Evolutionary conservation across 192 early-diverging fungal genomes (phyloP), one percentile per base, ranked within the genome.

Genomic region (Lunasporangiospora selenospora): DNA sequence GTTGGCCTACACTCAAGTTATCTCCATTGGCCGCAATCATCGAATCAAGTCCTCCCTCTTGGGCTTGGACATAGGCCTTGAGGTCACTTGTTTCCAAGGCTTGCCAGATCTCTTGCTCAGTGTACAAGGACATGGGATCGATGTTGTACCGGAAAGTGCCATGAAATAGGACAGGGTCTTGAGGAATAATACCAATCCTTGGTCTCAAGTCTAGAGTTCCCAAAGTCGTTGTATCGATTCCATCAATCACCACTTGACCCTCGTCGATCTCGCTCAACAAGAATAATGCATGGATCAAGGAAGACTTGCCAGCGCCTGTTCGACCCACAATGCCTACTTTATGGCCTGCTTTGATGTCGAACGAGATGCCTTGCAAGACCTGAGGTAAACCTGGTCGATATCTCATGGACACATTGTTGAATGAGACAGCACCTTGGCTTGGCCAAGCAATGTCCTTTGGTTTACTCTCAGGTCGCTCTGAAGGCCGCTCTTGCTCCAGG

Each of bases 281-380:
- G 57, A 95, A 84, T 42, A 96, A 80, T 1, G 92, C 86, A 51
- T 92, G 80, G 18, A 88, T 85, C 46, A 96, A 65, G 4, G 90
- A 90, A 15, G 88, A 89, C 57, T 96, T 96, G 30, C 93, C 94
- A 8, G 92, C 86, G 26, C 93, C 94, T 1, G 95, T 93, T 18
- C 94, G 53, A 0, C 95, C 95, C n/a, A 96, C 94, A 6, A 98
- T 88, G 11, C 95, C 96, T 66, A 98, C 90, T 59, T 94, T 96
- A 64, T 86, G 82, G n/a, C 75, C 75, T 6, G 87, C 62, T 0
- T 79, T 65, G 34, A 95, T 84, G 0, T 46, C 36, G 50, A 96
- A 88, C 16, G 84, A 85, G 41, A 99, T 76, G 24, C 80, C 75
- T 40, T 87, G 92, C n/a, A 98, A 77, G 11, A 98, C 95, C 3